phyloP scores from a whole-genome alignment of 768 basidiomycete genomes.

The Stropharia rugosoannulata region DNA sequence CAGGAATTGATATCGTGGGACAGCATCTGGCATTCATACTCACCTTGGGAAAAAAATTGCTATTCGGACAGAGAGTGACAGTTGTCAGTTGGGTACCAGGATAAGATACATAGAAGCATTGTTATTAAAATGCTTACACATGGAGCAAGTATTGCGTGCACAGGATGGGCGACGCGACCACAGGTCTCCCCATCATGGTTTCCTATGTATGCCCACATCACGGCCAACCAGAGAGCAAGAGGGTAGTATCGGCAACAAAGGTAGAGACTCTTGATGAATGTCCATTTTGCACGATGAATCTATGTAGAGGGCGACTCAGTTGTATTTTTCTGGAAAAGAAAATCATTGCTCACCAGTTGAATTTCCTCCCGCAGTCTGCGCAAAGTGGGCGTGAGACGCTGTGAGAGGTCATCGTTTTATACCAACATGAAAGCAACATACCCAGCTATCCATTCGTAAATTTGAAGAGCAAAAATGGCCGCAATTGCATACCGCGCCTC shows the following conservation, averaged over 20 bases:
- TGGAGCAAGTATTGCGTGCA: slow-evolving; percentile 32
- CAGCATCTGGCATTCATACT: neutral
- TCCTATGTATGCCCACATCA: slow-evolving; percentile 37
- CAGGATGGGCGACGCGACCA: slow-evolving; percentile 23
- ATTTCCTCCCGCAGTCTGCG: slow-evolving; percentile 30
- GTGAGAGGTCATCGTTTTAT: too few species aligned
- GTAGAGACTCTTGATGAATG: slow-evolving; percentile 37
- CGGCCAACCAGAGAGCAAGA: slow-evolving; percentile 32
- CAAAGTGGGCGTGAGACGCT: neutral
- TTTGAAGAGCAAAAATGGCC: slow-evolving; percentile 28
- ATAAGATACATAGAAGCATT: neutral
- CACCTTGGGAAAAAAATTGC: slow-evolving; percentile 44
- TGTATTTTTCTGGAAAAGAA: neutral
- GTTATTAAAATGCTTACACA: slow-evolving; percentile 23
- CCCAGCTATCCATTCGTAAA: slow-evolving; percentile 39
- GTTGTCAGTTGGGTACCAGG: neutral
- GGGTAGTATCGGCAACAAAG: slow-evolving; percentile 43
- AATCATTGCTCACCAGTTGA: slow-evolving; percentile 26
- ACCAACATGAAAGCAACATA: slow-evolving; percentile 17
- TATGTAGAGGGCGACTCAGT: slow-evolving; percentile 3
- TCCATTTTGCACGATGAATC: slow-evolving; percentile 37
- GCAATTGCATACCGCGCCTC: slow-evolving; percentile 30
- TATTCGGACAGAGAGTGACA: slow-evolving; percentile 9
- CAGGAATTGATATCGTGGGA: neutral
- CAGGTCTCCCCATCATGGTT: slow-evolving; percentile 31